Percentiles rank a stretch among this genome's conserved stretches.
phyloP scores from a whole-genome alignment of 441 rosid genomes.

The Erodium chrysanthum region DNA sequence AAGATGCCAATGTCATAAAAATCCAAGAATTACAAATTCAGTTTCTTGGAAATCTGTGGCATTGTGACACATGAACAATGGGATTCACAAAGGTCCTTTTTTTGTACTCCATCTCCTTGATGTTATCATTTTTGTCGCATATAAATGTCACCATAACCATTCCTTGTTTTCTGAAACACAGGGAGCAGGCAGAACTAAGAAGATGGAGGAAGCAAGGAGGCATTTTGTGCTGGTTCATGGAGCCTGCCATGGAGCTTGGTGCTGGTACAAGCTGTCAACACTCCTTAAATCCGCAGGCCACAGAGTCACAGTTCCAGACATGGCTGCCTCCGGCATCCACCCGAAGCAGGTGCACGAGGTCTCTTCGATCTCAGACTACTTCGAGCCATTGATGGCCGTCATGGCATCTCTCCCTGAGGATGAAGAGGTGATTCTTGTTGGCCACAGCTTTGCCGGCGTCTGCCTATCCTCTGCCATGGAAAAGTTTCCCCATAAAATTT shows the following conservation, averaged over 20 bases:
- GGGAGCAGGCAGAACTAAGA: background rate
- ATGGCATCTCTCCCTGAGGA: no score
- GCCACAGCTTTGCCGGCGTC: no score
- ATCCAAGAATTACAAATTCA: no score
- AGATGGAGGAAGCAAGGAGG: slow-evolving; percentile 3
- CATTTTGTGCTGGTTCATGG: slow-evolving; percentile 54
- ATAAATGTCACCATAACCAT: background rate
- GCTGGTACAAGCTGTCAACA: background rate
- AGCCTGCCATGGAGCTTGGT: slow-evolving; percentile 29
- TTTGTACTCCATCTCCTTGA: background rate
- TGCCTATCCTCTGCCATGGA: slow-evolving; percentile 26
- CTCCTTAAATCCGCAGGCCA: background rate
- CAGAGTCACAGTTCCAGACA: slow-evolving; percentile 41
- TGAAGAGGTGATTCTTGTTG: no score
- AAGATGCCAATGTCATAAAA: background rate
- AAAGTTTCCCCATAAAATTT: slow-evolving; percentile 34
- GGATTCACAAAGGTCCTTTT: background rate
- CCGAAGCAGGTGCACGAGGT: slow-evolving; percentile 30
- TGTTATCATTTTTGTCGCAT: no score
- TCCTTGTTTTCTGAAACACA: background rate
- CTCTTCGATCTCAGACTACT: slow-evolving; percentile 36
- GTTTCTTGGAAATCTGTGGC: background rate
- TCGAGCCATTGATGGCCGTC: slow-evolving; percentile 31
- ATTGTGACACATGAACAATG: background rate
- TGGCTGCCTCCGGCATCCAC: slow-evolving; percentile 49